These are phyloP conservation scores for Pseudozyma sp. DNA, from an alignment of 1,284 basidiomycete genomes.

Conservation along the genomic window DNA sequence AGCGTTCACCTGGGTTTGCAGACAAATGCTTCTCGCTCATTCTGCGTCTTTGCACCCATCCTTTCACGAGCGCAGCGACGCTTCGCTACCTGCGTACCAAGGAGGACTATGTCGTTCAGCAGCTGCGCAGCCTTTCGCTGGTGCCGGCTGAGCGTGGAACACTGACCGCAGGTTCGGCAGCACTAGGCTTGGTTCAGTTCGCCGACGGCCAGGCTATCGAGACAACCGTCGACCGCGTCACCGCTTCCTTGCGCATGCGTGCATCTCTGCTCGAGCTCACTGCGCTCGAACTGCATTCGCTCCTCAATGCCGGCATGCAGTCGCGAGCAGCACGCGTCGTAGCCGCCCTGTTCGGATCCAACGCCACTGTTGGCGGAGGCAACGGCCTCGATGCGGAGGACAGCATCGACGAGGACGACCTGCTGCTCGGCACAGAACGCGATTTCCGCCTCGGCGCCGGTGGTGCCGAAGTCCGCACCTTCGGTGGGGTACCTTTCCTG, in stretches of 20 bases:
- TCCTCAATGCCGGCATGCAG: conserved; percentile 77
- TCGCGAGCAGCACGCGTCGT: conserved; percentile 63
- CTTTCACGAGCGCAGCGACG: conserved; percentile 82
- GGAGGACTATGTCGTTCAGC: conserved; percentile 88
- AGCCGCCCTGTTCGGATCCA: conserved; percentile 58
- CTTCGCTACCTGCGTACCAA: conserved; percentile 88
- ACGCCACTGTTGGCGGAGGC: conserved; percentile 34
- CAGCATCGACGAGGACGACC: conserved; percentile 46
- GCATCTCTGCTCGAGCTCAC: conserved; percentile 87
- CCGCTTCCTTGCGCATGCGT: conserved; percentile 83
- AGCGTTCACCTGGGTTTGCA: conserved; percentile 77
- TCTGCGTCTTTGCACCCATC: conserved; percentile 86
- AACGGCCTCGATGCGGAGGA: conserved; percentile 26
- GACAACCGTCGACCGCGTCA: conserved; percentile 80
- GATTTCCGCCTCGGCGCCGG: conserved; percentile 45
- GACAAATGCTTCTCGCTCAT: conserved; percentile 87
- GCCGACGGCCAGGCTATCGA: conserved; percentile 78
- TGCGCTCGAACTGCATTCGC: conserved; percentile 88
- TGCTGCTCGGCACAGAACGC: conserved; percentile 37
- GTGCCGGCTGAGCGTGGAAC: conserved; percentile 48
- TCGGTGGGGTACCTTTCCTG: conserved; percentile 83
- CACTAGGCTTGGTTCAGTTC: conserved; percentile 78
- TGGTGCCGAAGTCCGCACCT: conserved; percentile 30
- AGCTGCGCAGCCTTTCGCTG: conserved; percentile 79
- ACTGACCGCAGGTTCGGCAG: conserved; percentile 52